Evolutionary conservation across 2,329 filamentous ascomycete genomes (phyloP).

Genomic region (Elsinoe batatas): DNA sequence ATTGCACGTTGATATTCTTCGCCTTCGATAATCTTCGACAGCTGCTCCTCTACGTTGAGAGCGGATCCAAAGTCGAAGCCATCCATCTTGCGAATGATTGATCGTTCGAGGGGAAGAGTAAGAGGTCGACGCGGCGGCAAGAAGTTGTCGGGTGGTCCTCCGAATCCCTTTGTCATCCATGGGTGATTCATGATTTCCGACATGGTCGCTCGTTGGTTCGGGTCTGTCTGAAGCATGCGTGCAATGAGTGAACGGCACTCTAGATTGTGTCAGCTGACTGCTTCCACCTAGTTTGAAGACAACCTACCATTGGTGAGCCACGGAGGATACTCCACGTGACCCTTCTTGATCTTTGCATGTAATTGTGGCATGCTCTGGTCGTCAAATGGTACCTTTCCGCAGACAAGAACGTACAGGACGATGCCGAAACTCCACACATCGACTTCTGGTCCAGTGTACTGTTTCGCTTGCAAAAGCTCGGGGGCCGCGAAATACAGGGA

Average conservation of each 20-base stretch:
- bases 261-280: constrained; percentile 29
- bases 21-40: constrained; percentile 79
- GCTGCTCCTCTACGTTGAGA: constrained; percentile 70
- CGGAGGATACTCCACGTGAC: constrained; percentile 85
- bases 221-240: constrained; percentile 92
- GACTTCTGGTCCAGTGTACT: constrained; percentile 92
- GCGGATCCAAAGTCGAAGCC: constrained; percentile 93
- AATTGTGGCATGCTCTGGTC: constrained; percentile 98
- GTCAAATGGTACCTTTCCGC: constrained; percentile 96
- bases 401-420: constrained; percentile 91
- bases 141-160: constrained; percentile 76
- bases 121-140: constrained; percentile 75
- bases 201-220: constrained; percentile 73
- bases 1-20: constrained; percentile 87
- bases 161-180: constrained; percentile 92
- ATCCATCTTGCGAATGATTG: constrained; percentile 86
- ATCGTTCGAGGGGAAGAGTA: constrained; percentile 70
- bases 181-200: constrained; percentile 89
- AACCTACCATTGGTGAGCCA: constrained; percentile 78
- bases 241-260: constrained; percentile 91
- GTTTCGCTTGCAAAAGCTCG: constrained; percentile 82
- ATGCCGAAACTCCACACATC: constrained; percentile 99
- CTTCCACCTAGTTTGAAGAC: background rate
- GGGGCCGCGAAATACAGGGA: constrained; percentile 97
- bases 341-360: constrained; percentile 98